Conservation (phyloP, 805 yeast genomes). For the Kuraishia cidri region DNA sequence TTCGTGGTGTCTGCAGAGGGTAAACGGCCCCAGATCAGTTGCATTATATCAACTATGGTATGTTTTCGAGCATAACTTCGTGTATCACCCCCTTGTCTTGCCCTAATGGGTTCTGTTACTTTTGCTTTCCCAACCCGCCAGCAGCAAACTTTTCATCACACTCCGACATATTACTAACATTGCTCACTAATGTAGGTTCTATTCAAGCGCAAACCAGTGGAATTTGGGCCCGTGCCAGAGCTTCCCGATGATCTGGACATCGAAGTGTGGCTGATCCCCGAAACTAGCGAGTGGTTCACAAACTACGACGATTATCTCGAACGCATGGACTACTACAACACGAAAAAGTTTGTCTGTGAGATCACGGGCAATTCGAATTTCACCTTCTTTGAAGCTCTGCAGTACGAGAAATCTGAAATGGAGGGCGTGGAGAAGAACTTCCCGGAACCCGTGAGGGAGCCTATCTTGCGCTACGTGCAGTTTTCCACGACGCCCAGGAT, state of each 20-base stretch:
- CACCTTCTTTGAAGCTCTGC: slow-evolving; percentile 83
- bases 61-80: too few species aligned
- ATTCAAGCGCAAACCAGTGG: slow-evolving; percentile 66
- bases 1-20: too few species aligned
- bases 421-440: slow-evolving; percentile 67
- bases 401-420: slow-evolving; percentile 60
- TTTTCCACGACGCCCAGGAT: slow-evolving; percentile 75
- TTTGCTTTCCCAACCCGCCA: too few species aligned
- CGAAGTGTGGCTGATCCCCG: slow-evolving; percentile 74
- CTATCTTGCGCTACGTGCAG: slow-evolving; percentile 78
- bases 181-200: slow-evolving; percentile 70
- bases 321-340: slow-evolving; percentile 63
- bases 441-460: slow-evolving; percentile 89
- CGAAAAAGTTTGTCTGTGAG: slow-evolving; percentile 86
- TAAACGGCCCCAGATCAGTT: too few species aligned
- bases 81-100: too few species aligned
- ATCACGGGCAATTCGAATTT: slow-evolving; percentile 90
- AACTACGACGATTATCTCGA: slow-evolving; percentile 68
- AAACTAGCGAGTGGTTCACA: slow-evolving; percentile 84
- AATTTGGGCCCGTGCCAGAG: slow-evolving; percentile 44
- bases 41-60: too few species aligned
- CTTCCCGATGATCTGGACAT: slow-evolving; percentile 47
- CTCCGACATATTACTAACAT: too few species aligned
- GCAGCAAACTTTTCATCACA: too few species aligned
- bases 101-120: too few species aligned